Evolutionary conservation across 2,329 filamentous ascomycete genomes (phyloP), one percentile per base, ranked within the genome.

Genomic region (Aureobasidium zeae): DNA sequence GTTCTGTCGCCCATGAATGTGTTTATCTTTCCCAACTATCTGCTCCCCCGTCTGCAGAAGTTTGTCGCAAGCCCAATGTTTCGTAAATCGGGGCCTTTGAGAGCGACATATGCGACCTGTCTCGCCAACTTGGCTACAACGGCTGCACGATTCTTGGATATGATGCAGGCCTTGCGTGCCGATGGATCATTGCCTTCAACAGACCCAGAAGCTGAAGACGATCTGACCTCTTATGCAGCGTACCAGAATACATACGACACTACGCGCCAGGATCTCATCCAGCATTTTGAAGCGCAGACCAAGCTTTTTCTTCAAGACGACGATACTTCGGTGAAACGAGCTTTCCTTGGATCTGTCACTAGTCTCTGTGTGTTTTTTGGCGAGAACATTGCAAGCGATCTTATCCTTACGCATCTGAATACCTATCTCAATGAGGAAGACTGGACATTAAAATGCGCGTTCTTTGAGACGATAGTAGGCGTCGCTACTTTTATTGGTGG

Each of bases 381-480:
- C 3, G 88, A 84, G 48, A 75, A 81, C n/a, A 83, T 87, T 56
- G 83, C 89, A 1, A 95, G 93, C 59, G 91, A 98, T 57, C 86
- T 98, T n/a, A 80, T 98, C 12, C 69, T 98, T 16, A 94, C 87
- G 22, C 91, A 98, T 64, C 70, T 98, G 20, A 96, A 96, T 57
- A 98, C 91, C 0, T 98, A 98, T 55, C 67, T 98, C 7, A 98
- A 98, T 53, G 91, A 96, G 55, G 79, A 83, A 30, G 88, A 98
- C 59, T 98, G 91, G 91, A 86, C 86, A 60, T 68, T 98, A 22
- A 95, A 94, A 61, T 95, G 87, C 55, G 87, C 89, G 2, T 96
- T 96, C 59, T 95, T 98, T 56, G 88, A 94, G 57, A 86, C 87
- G 0, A 86, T 96, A 19, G 86, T 96, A 12, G 89, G 88, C 3